phyloP scores from a whole-genome alignment of 108 stramenopile species.

The Nitzschia putrida region DNA sequence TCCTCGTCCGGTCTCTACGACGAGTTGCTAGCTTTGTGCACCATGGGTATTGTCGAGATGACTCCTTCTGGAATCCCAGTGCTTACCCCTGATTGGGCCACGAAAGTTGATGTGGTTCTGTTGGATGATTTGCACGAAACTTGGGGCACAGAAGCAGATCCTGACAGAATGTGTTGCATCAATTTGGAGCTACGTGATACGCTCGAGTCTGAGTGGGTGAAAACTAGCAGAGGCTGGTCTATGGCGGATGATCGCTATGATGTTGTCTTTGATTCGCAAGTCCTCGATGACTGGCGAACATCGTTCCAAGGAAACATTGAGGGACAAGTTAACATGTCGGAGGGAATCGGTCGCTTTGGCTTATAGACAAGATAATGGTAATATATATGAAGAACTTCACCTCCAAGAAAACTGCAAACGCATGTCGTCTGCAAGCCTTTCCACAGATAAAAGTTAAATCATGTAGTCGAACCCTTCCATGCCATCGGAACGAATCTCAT shows the following conservation, averaged over 20 bases:
- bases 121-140: conserved; percentile 62
- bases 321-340: conserved; percentile 38
- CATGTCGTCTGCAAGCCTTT: too few relatives aligned
- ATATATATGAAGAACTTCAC: too few relatives aligned
- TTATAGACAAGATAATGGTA: conserved; percentile 25
- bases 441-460: too few relatives aligned
- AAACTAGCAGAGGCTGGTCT: conserved; percentile 30
- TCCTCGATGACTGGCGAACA: conserved; percentile 62
- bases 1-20: conserved; percentile 61
- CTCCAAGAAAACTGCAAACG: too few relatives aligned
- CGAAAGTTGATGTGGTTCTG: conserved; percentile 57
- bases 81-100: conserved; percentile 58
- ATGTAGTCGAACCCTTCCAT: conserved; percentile 8
- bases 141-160: conserved; percentile 60
- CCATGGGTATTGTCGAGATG: conserved; percentile 51
- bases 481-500: conserved; percentile 53
- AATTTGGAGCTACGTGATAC: conserved; percentile 31
- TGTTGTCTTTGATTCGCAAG: conserved; percentile 57
- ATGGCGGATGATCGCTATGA: conserved; percentile 48
- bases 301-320: conserved; percentile 57
- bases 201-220: conserved; percentile 46
- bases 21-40: conserved; percentile 59
- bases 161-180: conserved; percentile 43
- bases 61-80: conserved; percentile 36
- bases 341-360: conserved; percentile 76